Percentiles rank a stretch among this genome's conserved stretches.
These are phyloP conservation scores for Amanita muscaria DNA, from an alignment of 768 basidiomycete species.

Conservation along the genomic window DNA sequence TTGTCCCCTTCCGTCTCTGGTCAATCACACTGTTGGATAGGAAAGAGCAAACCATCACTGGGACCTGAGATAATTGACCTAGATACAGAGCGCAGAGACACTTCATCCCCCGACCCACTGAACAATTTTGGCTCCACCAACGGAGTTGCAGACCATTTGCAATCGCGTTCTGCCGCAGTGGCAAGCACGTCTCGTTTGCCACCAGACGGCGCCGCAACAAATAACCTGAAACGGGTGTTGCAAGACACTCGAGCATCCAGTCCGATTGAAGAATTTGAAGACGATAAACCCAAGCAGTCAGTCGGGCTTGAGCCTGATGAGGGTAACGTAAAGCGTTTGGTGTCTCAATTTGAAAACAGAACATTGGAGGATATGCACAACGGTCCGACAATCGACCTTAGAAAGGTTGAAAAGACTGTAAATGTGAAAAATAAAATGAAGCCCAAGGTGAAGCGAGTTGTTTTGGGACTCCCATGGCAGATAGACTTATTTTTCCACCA, in stretches of 20 bases:
- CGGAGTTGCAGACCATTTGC: background rate
- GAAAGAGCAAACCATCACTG: background rate
- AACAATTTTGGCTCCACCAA: background rate
- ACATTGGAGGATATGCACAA: too few species aligned
- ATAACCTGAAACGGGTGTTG: background rate
- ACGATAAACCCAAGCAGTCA: background rate
- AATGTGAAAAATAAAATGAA: constrained; percentile 1
- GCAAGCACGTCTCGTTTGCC: constrained; percentile 5
- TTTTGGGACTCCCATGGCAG: too few species aligned
- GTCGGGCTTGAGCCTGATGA: too few species aligned
- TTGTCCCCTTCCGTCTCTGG: too few species aligned
- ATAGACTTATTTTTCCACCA: background rate
- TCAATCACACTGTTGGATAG: background rate
- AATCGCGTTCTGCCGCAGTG: background rate
- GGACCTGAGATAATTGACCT: background rate
- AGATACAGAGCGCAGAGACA: background rate
- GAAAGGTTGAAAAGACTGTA: background rate
- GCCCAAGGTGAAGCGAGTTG: background rate
- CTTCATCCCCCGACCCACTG: background rate
- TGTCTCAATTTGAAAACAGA: background rate
- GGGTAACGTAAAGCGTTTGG: background rate
- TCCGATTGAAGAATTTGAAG: constrained; percentile 2
- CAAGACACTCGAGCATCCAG: background rate
- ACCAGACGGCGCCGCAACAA: constrained; percentile 1
- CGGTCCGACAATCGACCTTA: too few species aligned